Conservation (phyloP, 2,329 filamentous ascomycete species). For the Xylariaceae sp. region DNA sequence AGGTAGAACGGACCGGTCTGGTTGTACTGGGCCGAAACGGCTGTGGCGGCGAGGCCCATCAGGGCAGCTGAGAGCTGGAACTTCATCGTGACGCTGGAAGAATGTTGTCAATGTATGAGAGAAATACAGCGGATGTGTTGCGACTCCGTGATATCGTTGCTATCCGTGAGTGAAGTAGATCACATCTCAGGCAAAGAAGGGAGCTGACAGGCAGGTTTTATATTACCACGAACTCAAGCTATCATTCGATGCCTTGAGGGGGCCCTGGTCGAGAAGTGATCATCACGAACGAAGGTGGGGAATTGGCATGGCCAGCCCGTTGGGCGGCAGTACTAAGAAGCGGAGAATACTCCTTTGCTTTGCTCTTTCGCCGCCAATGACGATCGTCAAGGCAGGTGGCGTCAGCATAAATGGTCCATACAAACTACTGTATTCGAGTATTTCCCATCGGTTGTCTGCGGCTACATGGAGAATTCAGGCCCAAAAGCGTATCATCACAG, state of each 20-base stretch:
- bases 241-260: neutral
- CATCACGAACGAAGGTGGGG: slow-evolving; percentile 17
- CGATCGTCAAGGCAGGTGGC: slow-evolving; percentile 9
- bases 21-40: slow-evolving; percentile 39
- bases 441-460: slow-evolving; percentile 4
- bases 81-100: slow-evolving; percentile 37
- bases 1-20: slow-evolving; percentile 44
- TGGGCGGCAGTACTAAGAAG: neutral
- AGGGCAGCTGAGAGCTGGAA: slow-evolving; percentile 34
- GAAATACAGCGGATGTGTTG: neutral
- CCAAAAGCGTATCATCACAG: slow-evolving; percentile 18
- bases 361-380: slow-evolving; percentile 3
- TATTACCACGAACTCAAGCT: slow-evolving; percentile 8
- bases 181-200: neutral
- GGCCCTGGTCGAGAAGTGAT: slow-evolving; percentile 17
- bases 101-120: neutral
- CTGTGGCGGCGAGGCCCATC: slow-evolving; percentile 37
- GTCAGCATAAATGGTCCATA: slow-evolving; percentile 14
- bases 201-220: slow-evolving; percentile 9
- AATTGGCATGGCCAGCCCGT: slow-evolving; percentile 4
- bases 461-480: slow-evolving; percentile 8
- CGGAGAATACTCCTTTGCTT: neutral
- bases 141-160: neutral
- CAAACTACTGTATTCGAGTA: neutral
- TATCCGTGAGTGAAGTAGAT: neutral